Percentiles rank a stretch among this genome's conserved stretches.
phyloP scores from a whole-genome alignment of 2,329 filamentous ascomycete species.

The Ophiognomonia clavigignenti-juglandacearum region DNA sequence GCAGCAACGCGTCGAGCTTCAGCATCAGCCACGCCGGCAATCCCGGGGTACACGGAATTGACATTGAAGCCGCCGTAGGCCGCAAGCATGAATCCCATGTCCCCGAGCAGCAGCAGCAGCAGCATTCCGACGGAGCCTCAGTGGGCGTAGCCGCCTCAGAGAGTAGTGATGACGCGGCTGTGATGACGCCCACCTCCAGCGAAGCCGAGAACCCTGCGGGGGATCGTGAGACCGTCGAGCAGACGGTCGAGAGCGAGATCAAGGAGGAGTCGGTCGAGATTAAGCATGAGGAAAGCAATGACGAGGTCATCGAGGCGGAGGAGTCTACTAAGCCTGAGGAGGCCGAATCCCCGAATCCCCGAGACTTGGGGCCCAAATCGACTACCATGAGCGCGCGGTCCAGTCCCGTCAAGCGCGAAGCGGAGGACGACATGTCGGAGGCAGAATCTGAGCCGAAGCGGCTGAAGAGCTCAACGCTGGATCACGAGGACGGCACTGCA shows the following conservation, averaged over 20 bases:
- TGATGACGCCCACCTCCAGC: slow-evolving; percentile 6
- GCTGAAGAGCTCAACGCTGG: slow-evolving; percentile 37
- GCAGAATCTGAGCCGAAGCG: slow-evolving; percentile 39
- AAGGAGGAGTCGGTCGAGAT: no score
- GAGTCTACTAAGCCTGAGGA: no score
- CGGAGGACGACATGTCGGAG: slow-evolving; percentile 38
- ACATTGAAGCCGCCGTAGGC: slow-evolving; percentile 58
- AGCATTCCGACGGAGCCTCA: no score
- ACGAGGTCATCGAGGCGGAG: slow-evolving; percentile 24
- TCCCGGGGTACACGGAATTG: slow-evolving; percentile 50
- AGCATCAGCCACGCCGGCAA: slow-evolving; percentile 32
- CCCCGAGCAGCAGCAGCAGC: no score
- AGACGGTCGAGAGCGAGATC: background rate
- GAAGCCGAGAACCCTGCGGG: background rate
- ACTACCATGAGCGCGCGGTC: slow-evolving; percentile 6
- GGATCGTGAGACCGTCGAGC: background rate
- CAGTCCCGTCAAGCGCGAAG: slow-evolving; percentile 44
- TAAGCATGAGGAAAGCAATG: no score
- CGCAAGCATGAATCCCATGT: slow-evolving; percentile 34
- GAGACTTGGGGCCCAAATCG: background rate
- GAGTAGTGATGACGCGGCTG: slow-evolving; percentile 19
- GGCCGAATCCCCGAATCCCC: no score
- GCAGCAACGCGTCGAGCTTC: slow-evolving; percentile 33
- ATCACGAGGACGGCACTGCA: slow-evolving; percentile 12
- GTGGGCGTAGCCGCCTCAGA: slow-evolving; percentile 11